Evolutionary conservation across 2,329 filamentous ascomycete species (phyloP).

Genomic region (Alternaria brassicicola): DNA sequence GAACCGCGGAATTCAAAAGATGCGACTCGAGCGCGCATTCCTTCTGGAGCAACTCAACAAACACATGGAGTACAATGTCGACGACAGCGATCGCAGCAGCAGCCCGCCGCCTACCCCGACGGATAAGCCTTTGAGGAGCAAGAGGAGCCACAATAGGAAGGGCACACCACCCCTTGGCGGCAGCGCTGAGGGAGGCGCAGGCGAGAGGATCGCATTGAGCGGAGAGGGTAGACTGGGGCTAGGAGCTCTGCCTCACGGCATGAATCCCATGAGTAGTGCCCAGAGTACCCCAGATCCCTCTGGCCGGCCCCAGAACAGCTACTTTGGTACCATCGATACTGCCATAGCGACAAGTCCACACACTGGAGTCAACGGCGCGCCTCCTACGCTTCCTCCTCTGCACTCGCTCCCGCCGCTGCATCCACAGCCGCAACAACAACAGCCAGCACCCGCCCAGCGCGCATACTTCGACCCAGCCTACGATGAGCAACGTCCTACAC

Average conservation of each 20-base stretch:
- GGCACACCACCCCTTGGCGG: slow-evolving; percentile 40
- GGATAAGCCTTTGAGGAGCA: slow-evolving; percentile 77
- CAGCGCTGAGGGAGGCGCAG: slow-evolving; percentile 10
- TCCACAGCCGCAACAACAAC: slow-evolving; percentile 24
- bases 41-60: slow-evolving; percentile 57
- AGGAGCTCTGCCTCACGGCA: slow-evolving; percentile 9
- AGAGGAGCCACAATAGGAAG: slow-evolving; percentile 67
- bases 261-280: slow-evolving; percentile 44
- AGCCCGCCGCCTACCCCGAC: slow-evolving; percentile 81
- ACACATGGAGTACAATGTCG: slow-evolving; percentile 55
- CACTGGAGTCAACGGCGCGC: slow-evolving; percentile 37
- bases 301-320: slow-evolving; percentile 34
- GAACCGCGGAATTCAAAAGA: slow-evolving; percentile 85
- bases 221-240: neutral
- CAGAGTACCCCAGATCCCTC: slow-evolving; percentile 49
- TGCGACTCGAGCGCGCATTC: slow-evolving; percentile 80
- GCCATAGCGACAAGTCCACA: slow-evolving; percentile 33
- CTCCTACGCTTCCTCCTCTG: slow-evolving; percentile 29
- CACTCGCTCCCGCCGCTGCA: slow-evolving; percentile 37
- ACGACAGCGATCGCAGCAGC: slow-evolving; percentile 75
- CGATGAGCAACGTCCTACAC: slow-evolving; percentile 36
- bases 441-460: slow-evolving; percentile 21
- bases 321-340: slow-evolving; percentile 38
- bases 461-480: slow-evolving; percentile 43
- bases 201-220: slow-evolving; percentile 1